Base-by-base conservation (phyloP, 73 alveolate genomes). In the Breviolum minutum region DNA sequence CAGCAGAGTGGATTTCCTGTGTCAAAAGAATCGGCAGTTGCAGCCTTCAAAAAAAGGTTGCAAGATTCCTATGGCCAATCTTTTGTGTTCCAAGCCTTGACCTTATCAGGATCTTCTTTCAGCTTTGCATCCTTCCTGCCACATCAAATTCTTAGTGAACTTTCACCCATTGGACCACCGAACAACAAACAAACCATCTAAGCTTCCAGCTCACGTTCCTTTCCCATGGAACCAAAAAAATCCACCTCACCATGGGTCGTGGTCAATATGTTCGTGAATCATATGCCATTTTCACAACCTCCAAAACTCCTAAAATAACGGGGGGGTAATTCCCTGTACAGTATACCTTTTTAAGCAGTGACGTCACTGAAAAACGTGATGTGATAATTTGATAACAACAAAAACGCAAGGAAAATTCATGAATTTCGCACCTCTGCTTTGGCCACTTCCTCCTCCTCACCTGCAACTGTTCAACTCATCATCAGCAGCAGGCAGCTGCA, bases 141-240 rank as follows among this genome's bases (percentile, higher is more conserved):
- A 9, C 40, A 85, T 7, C 1, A 76, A 17, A 27, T 6, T 81
- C 68, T n/a, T 27, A 32, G 2, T n/a, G 91, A 19, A 19, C 26
- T 10, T 22, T 60, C 3, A 12, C 14, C 77, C 94, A 61, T 12
- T 30, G 83, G 48, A 73, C 3, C 54, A 40, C 54, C 54, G 5
- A 40, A 40, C 54, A 40, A 73, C 20, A 73, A 26, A 26, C 77
- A 10, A 48, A 6, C 40, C 48, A n/a, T 16, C 13, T 66, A 48
- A 66, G 95, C 7, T 6, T 29, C 95, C 64, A 24, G 89, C 97
- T 61, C 60, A 24, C 98, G 98, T 66, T 74, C 91, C 48, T 92
- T 92, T 27, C 98, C 98, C 98, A 92, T 92, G 24, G 98, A 73
- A 17, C 98, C 80, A 80, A 92, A 92, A 66, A 92, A 92, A 48